These are phyloP conservation scores for Lipomyces mesembrius DNA, from an alignment of 805 yeast genomes.

Conservation along the genomic window DNA sequence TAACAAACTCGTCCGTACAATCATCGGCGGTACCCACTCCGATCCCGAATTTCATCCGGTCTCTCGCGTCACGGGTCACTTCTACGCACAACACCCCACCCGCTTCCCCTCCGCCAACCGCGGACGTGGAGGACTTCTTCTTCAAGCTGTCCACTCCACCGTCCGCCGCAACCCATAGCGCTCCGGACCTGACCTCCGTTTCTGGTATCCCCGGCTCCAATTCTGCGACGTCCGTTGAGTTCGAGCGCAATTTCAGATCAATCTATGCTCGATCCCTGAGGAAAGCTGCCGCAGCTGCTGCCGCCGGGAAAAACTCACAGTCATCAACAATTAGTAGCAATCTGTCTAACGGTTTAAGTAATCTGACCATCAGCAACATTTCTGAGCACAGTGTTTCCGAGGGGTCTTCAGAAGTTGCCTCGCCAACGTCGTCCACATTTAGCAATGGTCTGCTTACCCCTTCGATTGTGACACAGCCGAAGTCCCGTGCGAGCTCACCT, in stretches of 20 bases:
- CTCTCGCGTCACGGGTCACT: constrained; percentile 37
- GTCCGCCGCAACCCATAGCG: not conserved
- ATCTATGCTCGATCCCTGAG: constrained; percentile 18
- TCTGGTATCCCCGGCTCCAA: constrained; percentile 1
- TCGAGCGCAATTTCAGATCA: constrained; percentile 24
- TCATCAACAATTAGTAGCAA: not conserved
- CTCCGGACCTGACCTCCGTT: not conserved
- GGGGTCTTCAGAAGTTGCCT: not conserved
- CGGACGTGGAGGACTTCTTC: constrained; percentile 30
- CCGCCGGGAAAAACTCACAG: not conserved
- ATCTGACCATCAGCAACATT: not conserved
- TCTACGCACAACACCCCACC: constrained; percentile 36
- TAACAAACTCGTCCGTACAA: constrained; percentile 12
- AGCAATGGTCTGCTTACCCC: constrained; percentile 5
- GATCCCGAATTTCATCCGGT: constrained; percentile 29
- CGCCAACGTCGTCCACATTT: constrained; percentile 1
- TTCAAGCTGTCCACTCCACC: constrained; percentile 21
- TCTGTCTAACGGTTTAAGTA: not conserved
- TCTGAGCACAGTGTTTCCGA: not conserved
- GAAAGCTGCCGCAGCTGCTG: constrained; percentile 3
- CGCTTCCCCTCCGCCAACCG: constrained; percentile 33
- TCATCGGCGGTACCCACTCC: constrained; percentile 21
- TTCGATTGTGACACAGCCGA: constrained; percentile 35
- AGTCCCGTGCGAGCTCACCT: constrained; percentile 41
- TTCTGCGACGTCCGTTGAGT: constrained; percentile 12